Evolutionary conservation across 495 filamentous ascomycete genomes (phyloP).

Genomic region (Penicillium coffeae): DNA sequence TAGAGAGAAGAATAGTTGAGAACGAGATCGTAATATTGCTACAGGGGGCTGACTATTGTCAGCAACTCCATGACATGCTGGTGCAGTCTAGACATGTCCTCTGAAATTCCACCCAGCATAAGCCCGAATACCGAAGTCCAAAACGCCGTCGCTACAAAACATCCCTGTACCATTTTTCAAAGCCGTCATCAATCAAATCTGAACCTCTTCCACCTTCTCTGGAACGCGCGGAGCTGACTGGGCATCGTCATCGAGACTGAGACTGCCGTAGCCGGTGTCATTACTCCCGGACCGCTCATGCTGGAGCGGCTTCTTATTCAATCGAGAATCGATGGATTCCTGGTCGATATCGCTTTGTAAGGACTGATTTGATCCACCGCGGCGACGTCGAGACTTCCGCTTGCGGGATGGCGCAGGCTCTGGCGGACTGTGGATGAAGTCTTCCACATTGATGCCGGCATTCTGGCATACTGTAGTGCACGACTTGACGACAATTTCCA

Average conservation of each 20-base stretch:
- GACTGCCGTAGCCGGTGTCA: slow-evolving; percentile 32
- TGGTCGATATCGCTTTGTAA: slow-evolving; percentile 23
- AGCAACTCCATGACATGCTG: background rate
- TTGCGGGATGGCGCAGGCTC: slow-evolving; percentile 1
- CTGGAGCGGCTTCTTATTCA: slow-evolving; percentile 15
- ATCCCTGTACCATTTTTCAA: background rate
- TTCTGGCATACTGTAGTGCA: slow-evolving; percentile 36
- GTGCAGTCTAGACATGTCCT: background rate
- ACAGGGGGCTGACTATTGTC: background rate
- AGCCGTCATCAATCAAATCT: background rate
- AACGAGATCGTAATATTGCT: too few species aligned
- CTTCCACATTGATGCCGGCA: slow-evolving; percentile 37
- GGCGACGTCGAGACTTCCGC: slow-evolving; percentile 13
- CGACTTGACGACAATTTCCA: slow-evolving; percentile 39
- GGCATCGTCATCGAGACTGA: slow-evolving; percentile 25
- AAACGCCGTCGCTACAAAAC: slow-evolving; percentile 11
- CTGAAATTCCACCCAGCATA: background rate
- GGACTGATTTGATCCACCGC: slow-evolving; percentile 12
- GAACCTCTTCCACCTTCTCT: slow-evolving; percentile 5
- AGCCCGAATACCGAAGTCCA: background rate
- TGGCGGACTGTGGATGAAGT: slow-evolving; percentile 21
- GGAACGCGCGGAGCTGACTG: slow-evolving; percentile 5
- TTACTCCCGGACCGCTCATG: slow-evolving; percentile 26
- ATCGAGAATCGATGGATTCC: slow-evolving; percentile 5
- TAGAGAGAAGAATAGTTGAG: too few species aligned